Evolutionary conservation across 1,284 basidiomycete species (phyloP), one percentile per base, ranked within the genome.

Genomic region (Leccinum solheimii): DNA sequence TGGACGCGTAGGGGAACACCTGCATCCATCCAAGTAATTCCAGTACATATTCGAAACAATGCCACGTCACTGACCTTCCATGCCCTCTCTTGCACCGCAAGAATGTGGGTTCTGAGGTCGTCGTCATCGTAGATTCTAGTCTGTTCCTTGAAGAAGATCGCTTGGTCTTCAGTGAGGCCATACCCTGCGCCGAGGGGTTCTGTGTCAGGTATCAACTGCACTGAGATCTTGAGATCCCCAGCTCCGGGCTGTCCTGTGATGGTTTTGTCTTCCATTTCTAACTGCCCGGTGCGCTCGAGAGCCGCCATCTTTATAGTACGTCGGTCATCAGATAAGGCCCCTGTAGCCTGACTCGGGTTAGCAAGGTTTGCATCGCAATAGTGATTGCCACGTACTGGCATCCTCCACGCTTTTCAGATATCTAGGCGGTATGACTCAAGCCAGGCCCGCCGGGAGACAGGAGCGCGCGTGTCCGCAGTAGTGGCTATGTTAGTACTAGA

Each of bases 1-100:
- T 71, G 11, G 62, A 73, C 11, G 9, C 3, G 21, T 68, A 71
- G 16, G 72, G 68, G 19, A 66, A 64, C 45, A 67, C 45, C 70
- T 73, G 30, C 3, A 14, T 40, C 23, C 49, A 2, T 10, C 52
- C 48, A 51, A 0, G 2, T 23, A 1, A 1, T 40, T 54, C 49
- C 1, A 23, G 10, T 2, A 14, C 10, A 16, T 14, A 21, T 13
- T 53, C n/a, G 27, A 34, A 49, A 14, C 1, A 3, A 34, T 4
- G 34, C 36, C 19, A 21, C 8, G 3, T 2, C 27, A 56, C 60
- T 36, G 16, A 72, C 69, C 61, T 69, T 30, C 43, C 65, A 69
- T 3, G 69, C 70, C 16, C 36, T 63, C 19, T 57, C 55, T 58
- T 71, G 64, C 6, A 70, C 61, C 16, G 55, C 27, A 1, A 71